Conservation (phyloP, 2,329 filamentous ascomycete species). For the Fusarium secorum region DNA sequence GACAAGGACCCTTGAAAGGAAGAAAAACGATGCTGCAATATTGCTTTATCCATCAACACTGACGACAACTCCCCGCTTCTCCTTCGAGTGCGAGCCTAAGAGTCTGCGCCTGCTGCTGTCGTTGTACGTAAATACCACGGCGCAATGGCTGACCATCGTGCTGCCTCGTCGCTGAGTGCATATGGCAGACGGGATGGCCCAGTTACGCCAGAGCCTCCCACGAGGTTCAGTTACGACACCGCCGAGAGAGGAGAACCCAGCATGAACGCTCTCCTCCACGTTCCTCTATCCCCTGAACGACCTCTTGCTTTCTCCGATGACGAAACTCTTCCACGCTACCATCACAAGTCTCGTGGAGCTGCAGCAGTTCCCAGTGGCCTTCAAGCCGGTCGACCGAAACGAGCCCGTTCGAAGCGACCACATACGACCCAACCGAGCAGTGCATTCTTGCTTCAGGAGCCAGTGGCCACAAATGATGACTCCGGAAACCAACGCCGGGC, state of each 20-base stretch:
- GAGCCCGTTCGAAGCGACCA: conserved; percentile 40
- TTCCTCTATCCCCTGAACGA: conserved; percentile 36
- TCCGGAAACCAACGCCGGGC: conserved; percentile 42
- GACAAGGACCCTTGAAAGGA: conserved; percentile 29
- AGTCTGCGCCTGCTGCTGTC: not conserved
- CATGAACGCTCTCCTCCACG: conserved; percentile 38
- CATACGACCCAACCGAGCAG: conserved; percentile 57
- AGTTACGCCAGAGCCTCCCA: conserved; percentile 38
- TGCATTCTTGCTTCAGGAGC: conserved; percentile 60
- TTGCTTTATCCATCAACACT: conserved; percentile 26
- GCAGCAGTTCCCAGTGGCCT: conserved; percentile 23
- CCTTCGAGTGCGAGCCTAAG: conserved; percentile 24
- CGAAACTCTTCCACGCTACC: conserved; percentile 39
- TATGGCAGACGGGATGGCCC: conserved; percentile 40
- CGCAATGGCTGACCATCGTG: conserved; percentile 41
- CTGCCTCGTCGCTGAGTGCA: conserved; percentile 33
- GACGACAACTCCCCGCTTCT: conserved; percentile 30
- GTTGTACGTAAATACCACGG: conserved; percentile 37
- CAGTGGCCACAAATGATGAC: conserved; percentile 47
- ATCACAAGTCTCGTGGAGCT: conserved; percentile 28
- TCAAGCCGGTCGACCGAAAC: conserved; percentile 37
- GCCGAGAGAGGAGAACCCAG: conserved; percentile 37
- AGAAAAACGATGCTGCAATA: conserved; percentile 38
- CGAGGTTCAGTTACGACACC: conserved; percentile 41
- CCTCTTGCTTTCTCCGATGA: conserved; percentile 42